phyloP scores from a whole-genome alignment of 371 early-diverging fungal genomes.

The Mucor circinelloides region DNA sequence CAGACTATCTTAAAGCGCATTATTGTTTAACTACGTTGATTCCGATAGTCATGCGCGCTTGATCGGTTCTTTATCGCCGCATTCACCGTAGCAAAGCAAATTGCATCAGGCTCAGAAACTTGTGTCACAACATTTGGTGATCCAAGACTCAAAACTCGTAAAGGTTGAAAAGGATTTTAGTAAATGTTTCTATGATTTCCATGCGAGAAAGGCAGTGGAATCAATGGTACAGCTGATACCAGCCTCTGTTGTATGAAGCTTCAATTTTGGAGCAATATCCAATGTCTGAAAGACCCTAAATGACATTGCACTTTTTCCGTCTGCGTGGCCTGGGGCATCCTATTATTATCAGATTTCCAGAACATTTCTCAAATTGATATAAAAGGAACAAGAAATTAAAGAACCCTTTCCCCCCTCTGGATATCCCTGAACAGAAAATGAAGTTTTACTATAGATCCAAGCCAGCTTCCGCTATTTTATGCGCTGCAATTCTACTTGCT shows the following conservation, averaged over 20 bases:
- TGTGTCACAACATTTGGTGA: neutral
- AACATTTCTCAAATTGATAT: neutral
- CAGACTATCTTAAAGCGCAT: too few relatives aligned
- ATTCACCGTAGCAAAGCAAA: neutral
- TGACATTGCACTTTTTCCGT: neutral
- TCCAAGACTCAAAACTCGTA: neutral
- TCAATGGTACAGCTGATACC: neutral
- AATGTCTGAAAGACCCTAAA: neutral
- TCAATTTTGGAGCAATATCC: neutral
- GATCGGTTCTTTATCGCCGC: neutral
- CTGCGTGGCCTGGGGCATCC: neutral
- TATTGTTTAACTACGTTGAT: too few relatives aligned
- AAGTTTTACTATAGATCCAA: conserved; percentile 26
- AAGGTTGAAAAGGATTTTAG: neutral
- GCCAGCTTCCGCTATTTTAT: conserved; percentile 52
- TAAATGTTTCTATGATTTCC: neutral
- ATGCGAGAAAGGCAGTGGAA: neutral
- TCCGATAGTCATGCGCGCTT: neutral
- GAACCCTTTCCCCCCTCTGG: neutral
- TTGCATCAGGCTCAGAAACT: neutral
- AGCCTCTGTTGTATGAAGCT: too few relatives aligned
- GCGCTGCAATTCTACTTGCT: conserved; percentile 55
- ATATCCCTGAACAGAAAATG: neutral
- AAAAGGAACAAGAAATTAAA: neutral
- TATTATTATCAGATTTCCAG: neutral